Conservation (phyloP, 192 early-diverging fungal genomes). For the Umbelopsis sp. region DNA sequence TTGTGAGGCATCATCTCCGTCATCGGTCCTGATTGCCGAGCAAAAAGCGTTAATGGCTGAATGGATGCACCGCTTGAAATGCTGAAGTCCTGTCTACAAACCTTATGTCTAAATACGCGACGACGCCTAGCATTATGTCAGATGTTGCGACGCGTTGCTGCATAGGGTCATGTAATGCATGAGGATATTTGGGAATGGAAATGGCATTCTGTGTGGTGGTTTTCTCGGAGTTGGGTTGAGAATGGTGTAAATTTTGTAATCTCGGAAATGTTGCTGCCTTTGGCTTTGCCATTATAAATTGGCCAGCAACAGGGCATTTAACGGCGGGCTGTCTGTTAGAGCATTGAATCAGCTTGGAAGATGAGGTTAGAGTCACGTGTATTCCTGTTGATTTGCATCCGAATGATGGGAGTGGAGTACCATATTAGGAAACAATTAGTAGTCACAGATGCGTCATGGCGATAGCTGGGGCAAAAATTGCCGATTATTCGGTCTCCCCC, state of each 20-base stretch:
- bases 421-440: not conserved
- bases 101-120: constrained; percentile 18
- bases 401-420: not conserved
- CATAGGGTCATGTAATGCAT: not conserved
- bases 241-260: not conserved
- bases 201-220: not conserved
- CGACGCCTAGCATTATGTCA: not conserved
- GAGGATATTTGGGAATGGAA: not conserved
- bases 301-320: not conserved
- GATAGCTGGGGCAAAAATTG: not conserved
- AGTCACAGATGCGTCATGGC: not conserved
- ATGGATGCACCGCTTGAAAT: not conserved
- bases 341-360: too few relatives aligned
- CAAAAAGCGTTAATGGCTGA: not conserved
- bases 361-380: not conserved
- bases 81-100: not conserved
- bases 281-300: constrained; percentile 5
- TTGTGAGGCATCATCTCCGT: constrained; percentile 35
- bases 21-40: constrained; percentile 28
- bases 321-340: too few relatives aligned
- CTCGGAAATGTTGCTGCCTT: constrained; percentile 14
- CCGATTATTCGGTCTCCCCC: not conserved
- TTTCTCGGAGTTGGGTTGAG: not conserved
- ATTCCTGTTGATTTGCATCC: not conserved
- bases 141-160: not conserved